Evolutionary conservation across 176 grass and related monocot species (phyloP).

Genomic region (Carex cristatella): DNA sequence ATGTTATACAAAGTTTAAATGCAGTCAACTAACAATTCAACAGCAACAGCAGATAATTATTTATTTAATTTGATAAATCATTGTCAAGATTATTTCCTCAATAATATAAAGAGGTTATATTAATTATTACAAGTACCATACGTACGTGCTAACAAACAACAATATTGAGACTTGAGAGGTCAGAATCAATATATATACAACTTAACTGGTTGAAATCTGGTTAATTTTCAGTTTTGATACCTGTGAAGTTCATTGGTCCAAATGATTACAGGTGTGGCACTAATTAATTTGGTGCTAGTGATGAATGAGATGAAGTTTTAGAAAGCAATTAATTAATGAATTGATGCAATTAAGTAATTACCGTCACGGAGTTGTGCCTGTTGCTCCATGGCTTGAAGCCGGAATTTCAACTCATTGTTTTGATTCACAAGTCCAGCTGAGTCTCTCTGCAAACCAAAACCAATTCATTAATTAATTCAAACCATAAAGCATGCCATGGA

Average conservation of each 20-base stretch:
- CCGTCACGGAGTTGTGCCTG: constrained; percentile 86
- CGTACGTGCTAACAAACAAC: constrained; percentile 15
- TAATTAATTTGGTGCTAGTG: too few species aligned
- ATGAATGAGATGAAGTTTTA: not conserved
- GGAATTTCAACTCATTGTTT: constrained; percentile 90
- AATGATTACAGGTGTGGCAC: not conserved
- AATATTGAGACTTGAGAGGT: too few species aligned
- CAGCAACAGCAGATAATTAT: not conserved
- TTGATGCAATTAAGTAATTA: constrained; percentile 20
- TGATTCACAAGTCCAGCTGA: constrained; percentile 50
- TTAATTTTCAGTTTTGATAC: constrained; percentile 1
- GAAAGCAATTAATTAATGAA: not conserved
- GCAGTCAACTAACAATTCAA: not conserved
- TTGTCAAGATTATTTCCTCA: not conserved
- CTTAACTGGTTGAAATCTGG: not conserved
- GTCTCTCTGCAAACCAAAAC: constrained; percentile 42
- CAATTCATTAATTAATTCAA: not conserved
- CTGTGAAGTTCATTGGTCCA: not conserved
- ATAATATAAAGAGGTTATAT: not conserved
- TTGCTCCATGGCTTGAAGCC: constrained; percentile 96
- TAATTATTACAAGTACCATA: not conserved
- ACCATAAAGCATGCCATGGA: not conserved
- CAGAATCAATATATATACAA: not conserved
- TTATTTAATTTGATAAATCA: not conserved
- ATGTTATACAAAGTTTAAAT: not conserved